Conservation (phyloP, 1,139 yeast species). For the Pichia sp. region DNA sequence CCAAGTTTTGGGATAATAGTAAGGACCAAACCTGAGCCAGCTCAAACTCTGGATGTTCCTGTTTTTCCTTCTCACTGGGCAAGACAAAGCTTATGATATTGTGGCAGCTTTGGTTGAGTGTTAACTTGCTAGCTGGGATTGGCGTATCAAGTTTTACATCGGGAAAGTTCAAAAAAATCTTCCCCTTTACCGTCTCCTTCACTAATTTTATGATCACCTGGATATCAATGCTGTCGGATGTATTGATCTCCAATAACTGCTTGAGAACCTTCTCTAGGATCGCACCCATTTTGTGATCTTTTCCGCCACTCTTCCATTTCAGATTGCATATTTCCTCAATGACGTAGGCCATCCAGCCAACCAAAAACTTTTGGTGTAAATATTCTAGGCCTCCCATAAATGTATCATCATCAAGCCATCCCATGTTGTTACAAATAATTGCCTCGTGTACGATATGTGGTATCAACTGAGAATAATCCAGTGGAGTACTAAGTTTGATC, state of each 20-base stretch:
- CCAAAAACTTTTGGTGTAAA: conserved; percentile 56
- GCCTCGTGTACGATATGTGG: conserved; percentile 77
- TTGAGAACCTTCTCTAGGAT: conserved; percentile 20
- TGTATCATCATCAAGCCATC: conserved; percentile 45
- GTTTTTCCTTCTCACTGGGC: background rate
- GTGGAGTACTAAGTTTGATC: conserved; percentile 60
- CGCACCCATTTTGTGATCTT: conserved; percentile 9
- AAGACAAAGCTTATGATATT: conserved; percentile 7
- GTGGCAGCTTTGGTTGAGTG: background rate
- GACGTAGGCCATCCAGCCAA: conserved; percentile 43
- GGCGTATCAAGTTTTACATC: background rate
- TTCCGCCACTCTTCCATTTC: conserved; percentile 20
- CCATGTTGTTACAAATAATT: conserved; percentile 53
- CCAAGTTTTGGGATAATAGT: conserved; percentile 1
- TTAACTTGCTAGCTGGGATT: background rate
- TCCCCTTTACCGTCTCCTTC: conserved; percentile 19
- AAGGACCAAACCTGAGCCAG: conserved; percentile 12
- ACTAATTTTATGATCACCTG: conserved; percentile 21
- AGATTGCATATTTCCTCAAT: conserved; percentile 27
- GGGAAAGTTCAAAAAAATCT: conserved; percentile 13
- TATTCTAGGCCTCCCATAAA: conserved; percentile 60
- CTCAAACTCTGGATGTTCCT: conserved; percentile 9
- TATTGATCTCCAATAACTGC: conserved; percentile 20
- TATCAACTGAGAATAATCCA: conserved; percentile 63
- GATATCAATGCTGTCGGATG: conserved; percentile 24